A percentile compares a stretch with the other conserved stretches of the same genome.
phyloP scores from a whole-genome alignment of 306 rosid genomes.

The Lathyrus tuberosus region DNA sequence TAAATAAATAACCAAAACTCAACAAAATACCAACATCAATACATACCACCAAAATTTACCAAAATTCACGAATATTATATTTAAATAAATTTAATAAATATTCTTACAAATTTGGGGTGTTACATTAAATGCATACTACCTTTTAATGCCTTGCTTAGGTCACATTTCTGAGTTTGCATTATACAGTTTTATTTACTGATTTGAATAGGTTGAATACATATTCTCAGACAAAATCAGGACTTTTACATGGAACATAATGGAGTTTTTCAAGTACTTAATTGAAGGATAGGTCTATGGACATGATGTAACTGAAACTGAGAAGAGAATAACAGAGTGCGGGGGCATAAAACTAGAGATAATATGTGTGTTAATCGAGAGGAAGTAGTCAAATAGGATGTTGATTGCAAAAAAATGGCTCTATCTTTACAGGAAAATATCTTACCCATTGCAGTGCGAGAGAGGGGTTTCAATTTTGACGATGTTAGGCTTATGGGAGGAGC shows the following conservation, averaged over 20 bases:
- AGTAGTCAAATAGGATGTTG: constrained; percentile 8
- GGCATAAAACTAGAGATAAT: constrained; percentile 68
- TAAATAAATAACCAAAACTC: too few relatives aligned
- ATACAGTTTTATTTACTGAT: constrained; percentile 35
- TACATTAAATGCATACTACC: too few relatives aligned
- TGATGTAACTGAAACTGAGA: constrained; percentile 91
- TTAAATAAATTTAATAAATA: too few relatives aligned
- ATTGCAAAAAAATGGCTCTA: constrained; percentile 12
- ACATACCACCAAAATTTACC: too few relatives aligned
- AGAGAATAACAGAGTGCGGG: constrained; percentile 69
- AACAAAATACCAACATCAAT: too few relatives aligned
- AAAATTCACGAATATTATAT: too few relatives aligned
- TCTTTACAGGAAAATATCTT: constrained; percentile 58
- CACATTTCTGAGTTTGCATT: constrained; percentile 25
- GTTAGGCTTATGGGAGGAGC: constrained; percentile 87
- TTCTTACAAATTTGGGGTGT: too few relatives aligned
- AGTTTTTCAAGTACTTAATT: constrained; percentile 98
- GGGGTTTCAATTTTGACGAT: constrained; percentile 90
- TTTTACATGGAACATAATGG: constrained; percentile 92
- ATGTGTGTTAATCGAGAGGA: constrained; percentile 21
- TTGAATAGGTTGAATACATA: constrained; percentile 86
- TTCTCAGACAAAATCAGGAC: constrained; percentile 99
- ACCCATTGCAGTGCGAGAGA: constrained; percentile 63
- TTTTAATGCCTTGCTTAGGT: too few relatives aligned
- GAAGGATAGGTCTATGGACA: constrained; percentile 89